Evolutionary conservation across 257 asterid genomes (phyloP).

Genomic region (Agastache rugosa): DNA sequence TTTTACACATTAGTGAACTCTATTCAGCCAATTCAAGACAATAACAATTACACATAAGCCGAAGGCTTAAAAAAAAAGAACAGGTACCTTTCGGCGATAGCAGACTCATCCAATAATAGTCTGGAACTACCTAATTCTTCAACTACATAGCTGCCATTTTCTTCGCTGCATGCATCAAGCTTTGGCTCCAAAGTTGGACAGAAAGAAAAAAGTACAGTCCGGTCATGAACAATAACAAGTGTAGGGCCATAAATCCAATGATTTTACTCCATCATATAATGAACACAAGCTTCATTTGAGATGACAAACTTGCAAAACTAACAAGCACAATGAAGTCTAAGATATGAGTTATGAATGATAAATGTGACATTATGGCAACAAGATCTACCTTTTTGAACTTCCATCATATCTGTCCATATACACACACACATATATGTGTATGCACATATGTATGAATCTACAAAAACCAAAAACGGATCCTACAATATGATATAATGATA

Average conservation of each 20-base stretch:
- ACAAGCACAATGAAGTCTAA: not conserved
- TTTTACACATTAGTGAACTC: constrained; percentile 2
- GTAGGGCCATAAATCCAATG: not conserved
- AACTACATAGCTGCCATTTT: constrained; percentile 50
- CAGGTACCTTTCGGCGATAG: constrained; percentile 61
- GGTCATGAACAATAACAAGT: not conserved
- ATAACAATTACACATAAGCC: constrained; percentile 27
- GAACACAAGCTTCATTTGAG: constrained; percentile 18
- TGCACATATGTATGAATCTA: not conserved
- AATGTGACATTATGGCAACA: not conserved
- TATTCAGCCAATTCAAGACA: constrained; percentile 33
- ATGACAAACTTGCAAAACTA: constrained; percentile 3
- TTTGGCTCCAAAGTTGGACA: constrained; percentile 54
- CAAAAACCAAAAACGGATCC: not conserved
- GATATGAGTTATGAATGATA: constrained; percentile 1
- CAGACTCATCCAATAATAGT: constrained; percentile 50
- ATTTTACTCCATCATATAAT: constrained; percentile 2
- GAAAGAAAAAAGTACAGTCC: not conserved
- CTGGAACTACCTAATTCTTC: constrained; percentile 58
- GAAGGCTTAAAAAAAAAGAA: not conserved
- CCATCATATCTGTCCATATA: not conserved
- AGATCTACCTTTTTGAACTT: not conserved
- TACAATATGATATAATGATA: constrained; percentile 1
- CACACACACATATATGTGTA: not conserved
- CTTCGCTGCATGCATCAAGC: constrained; percentile 53